Percentiles rank a stretch among this genome's conserved stretches.
These are phyloP conservation scores for Boletus rubescentipes DNA, from an alignment of 768 basidiomycete genomes.

Conservation along the genomic window DNA sequence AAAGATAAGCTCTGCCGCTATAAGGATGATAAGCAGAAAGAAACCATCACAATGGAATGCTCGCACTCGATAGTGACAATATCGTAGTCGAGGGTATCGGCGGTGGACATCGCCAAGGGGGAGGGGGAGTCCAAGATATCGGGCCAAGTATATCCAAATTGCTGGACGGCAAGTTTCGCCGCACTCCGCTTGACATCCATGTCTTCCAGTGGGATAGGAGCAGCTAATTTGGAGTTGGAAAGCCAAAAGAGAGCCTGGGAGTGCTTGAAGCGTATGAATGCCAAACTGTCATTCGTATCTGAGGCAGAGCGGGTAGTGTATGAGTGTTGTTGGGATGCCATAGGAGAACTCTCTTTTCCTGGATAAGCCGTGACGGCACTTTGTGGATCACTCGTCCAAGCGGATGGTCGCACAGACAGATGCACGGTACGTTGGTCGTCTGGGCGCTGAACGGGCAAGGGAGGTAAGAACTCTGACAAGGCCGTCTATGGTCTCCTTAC, in stretches of 20 bases:
- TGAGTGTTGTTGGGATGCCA: not conserved
- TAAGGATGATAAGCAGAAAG: constrained; percentile 5
- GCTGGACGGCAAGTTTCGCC: constrained; percentile 32
- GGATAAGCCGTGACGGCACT: constrained; percentile 11
- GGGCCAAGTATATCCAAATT: constrained; percentile 44
- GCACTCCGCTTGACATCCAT: constrained; percentile 11
- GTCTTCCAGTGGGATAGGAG: constrained; percentile 13
- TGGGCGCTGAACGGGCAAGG: constrained; percentile 38
- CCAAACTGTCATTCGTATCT: constrained; percentile 6
- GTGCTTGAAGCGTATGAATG: constrained; percentile 25
- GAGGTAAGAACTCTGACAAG: constrained; percentile 5
- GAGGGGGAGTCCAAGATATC: constrained; percentile 38
- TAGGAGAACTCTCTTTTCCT: not conserved
- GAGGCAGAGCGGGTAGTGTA: not conserved
- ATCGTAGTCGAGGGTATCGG: constrained; percentile 35
- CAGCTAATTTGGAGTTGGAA: constrained; percentile 20
- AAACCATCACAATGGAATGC: not conserved
- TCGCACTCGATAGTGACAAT: constrained; percentile 21
- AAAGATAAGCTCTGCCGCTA: constrained; percentile 47
- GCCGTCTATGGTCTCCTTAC: constrained; percentile 34
- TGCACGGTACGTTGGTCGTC: constrained; percentile 65
- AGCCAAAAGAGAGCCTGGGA: constrained; percentile 26
- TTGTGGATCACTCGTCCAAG: constrained; percentile 63
- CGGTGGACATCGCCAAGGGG: constrained; percentile 23
- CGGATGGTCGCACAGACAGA: constrained; percentile 77